These are phyloP conservation scores for Hypoxylon intermedium DNA, from an alignment of 495 filamentous ascomycete genomes.

Conservation along the genomic window DNA sequence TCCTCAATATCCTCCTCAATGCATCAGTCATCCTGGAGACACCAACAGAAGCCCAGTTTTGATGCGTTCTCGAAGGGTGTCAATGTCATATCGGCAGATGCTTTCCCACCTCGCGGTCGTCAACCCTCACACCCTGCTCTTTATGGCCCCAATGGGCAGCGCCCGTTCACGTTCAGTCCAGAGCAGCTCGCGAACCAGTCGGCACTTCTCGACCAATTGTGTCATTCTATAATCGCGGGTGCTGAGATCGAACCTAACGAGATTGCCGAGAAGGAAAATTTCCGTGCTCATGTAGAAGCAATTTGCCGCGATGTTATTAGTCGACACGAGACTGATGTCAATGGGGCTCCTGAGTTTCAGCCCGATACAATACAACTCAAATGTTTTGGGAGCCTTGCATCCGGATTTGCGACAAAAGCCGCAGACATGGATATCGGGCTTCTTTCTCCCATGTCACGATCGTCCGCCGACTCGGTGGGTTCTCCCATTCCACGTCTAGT, in stretches of 20 bases:
- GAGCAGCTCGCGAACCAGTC: conserved; percentile 54
- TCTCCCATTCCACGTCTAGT: conserved; percentile 68
- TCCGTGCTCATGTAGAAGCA: conserved; percentile 63
- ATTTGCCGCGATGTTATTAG: conserved; percentile 62
- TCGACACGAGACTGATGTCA: conserved; percentile 52
- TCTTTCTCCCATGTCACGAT: conserved; percentile 60
- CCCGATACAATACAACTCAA: conserved; percentile 62
- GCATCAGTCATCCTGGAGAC: conserved; percentile 30
- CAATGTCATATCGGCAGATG: conserved; percentile 26
- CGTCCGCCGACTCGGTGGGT: conserved; percentile 55
- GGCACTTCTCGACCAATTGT: conserved; percentile 54
- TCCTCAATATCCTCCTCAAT: conserved; percentile 6
- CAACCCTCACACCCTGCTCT: conserved; percentile 23
- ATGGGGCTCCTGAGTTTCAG: conserved; percentile 50
- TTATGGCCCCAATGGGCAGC: conserved; percentile 25
- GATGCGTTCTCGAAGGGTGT: conserved; percentile 24
- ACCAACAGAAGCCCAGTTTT: conserved; percentile 8
- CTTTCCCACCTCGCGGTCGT: conserved; percentile 30
- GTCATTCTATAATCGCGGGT: conserved; percentile 46
- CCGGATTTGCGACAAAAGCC: conserved; percentile 74
- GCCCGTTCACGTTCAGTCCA: conserved; percentile 23
- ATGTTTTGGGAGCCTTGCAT: conserved; percentile 75
- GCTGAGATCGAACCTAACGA: conserved; percentile 62
- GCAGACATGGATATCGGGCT: conserved; percentile 81
- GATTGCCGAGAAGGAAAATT: conserved; percentile 66